Base-by-base conservation (phyloP, 2,329 filamentous ascomycete genomes). In the Penicillium digitatum region DNA sequence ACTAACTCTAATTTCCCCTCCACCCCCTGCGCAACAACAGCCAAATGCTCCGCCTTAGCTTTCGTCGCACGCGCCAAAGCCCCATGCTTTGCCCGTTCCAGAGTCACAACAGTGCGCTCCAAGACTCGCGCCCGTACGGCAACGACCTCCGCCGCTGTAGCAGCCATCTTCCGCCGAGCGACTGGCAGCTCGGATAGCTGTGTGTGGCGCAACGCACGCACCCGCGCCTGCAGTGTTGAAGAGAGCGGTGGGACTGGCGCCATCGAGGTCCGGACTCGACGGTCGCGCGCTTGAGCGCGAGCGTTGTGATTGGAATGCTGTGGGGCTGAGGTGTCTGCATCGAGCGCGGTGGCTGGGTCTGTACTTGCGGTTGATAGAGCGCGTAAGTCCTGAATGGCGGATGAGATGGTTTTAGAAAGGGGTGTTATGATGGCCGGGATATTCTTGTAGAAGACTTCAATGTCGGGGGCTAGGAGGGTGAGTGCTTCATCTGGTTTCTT, bases 11-110 rank as follows among this genome's bases (percentile, higher is more conserved):
- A 54, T 62, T 74, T 74, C 14, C 67, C 68, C 52, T 71, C 71
- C 43, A 77, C 54, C 16, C 66, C 68, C 46, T 69, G 64, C 43
- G 74, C 73, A 43, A 76, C 72, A 31, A 61, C 66, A 27, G 68
- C 67, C 54, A 77, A 56, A 64, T 76, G 69, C 45, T 75, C 74
- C 14, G 72, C 73, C 55, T 70, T 70, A 4, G 72, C 72, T 55
- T 67, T 74, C 22, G 65, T 70, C 49, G 66, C 72, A 50, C 71
- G 64, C 42, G 68, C 66, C 39, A 73, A 47, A 18, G 65, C 67
- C 20, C 74, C 74, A 56, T 75, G 71, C 52, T 75, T 74, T 24
- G 63, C 70, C 46, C 73, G 64, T 55, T 75, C 73, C 35, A 77
- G 59, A n/a, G 75, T 62, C n/a, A 71, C 64, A 38, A 76, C 63